These are phyloP conservation scores for Psilocybe sp. DNA, from an alignment of 768 basidiomycete genomes.

Conservation along the genomic window DNA sequence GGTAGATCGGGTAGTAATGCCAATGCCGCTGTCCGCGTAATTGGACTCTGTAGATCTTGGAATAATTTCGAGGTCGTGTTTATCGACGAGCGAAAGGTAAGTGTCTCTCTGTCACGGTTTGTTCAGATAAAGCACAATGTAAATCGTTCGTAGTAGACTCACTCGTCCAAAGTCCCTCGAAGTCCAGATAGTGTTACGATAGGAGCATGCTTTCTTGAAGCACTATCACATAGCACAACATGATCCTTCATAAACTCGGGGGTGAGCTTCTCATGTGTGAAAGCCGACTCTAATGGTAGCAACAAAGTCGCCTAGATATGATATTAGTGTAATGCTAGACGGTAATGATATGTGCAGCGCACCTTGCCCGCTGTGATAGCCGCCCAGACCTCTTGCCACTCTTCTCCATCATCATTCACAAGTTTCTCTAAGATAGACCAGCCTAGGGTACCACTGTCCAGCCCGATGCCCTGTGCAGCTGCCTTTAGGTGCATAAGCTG, in stretches of 20 bases:
- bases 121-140: background rate
- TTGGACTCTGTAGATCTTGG: slow-evolving; percentile 33
- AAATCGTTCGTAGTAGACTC: slow-evolving; percentile 19
- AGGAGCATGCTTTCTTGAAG: slow-evolving; percentile 43
- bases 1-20: slow-evolving; percentile 56
- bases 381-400: slow-evolving; percentile 72
- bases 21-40: slow-evolving; percentile 29
- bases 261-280: slow-evolving; percentile 55
- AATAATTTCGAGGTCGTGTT: slow-evolving; percentile 39
- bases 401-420: slow-evolving; percentile 48
- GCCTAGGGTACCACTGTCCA: slow-evolving; percentile 63
- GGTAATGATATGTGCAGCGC: background rate
- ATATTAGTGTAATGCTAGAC: background rate
- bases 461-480: slow-evolving; percentile 63
- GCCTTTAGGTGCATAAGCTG: slow-evolving; percentile 75
- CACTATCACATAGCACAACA: slow-evolving; percentile 60
- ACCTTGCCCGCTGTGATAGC: slow-evolving; percentile 68
- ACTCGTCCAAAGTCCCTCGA: slow-evolving; percentile 67
- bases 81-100: slow-evolving; percentile 43
- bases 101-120: slow-evolving; percentile 29
- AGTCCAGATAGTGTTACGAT: slow-evolving; percentile 83
- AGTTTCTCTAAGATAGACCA: slow-evolving; percentile 79
- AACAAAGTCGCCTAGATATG: slow-evolving; percentile 69
- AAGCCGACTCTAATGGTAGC: slow-evolving; percentile 63
- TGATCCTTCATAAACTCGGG: slow-evolving; percentile 84